These are phyloP conservation scores for Rhodofomes roseus DNA, from an alignment of 1,284 basidiomycete species.

Conservation along the genomic window DNA sequence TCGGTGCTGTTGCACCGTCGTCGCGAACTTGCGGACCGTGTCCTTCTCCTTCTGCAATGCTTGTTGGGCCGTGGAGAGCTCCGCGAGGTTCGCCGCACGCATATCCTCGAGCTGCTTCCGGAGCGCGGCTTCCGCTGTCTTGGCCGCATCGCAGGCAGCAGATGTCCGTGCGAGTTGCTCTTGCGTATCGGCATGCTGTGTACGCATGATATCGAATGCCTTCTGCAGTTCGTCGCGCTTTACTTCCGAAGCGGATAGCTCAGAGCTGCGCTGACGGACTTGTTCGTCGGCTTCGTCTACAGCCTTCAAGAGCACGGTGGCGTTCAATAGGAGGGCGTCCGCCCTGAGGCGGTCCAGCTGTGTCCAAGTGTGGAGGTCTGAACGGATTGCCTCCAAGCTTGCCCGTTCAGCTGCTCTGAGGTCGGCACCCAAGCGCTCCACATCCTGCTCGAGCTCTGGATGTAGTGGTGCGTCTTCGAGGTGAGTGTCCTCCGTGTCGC, in stretches of 20 bases:
- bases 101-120: slow-evolving; percentile 24
- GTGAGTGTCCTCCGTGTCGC: slow-evolving; percentile 9
- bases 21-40: slow-evolving; percentile 40
- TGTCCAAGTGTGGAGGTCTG: slow-evolving; percentile 12
- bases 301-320: slow-evolving; percentile 16
- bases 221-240: slow-evolving; percentile 36
- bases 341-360: slow-evolving; percentile 9
- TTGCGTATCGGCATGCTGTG: slow-evolving; percentile 31
- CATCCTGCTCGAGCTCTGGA: slow-evolving; percentile 3
- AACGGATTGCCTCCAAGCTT: neutral
- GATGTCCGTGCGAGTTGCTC: slow-evolving; percentile 25
- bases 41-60: slow-evolving; percentile 48
- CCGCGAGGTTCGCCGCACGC: slow-evolving; percentile 19
- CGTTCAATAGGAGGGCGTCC: slow-evolving; percentile 17
- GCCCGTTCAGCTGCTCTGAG: neutral
- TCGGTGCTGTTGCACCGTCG: slow-evolving; percentile 48
- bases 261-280: slow-evolving; percentile 32
- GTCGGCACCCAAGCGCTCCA: slow-evolving; percentile 5
- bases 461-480: neutral
- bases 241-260: slow-evolving; percentile 35
- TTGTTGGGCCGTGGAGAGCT: slow-evolving; percentile 25
- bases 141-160: slow-evolving; percentile 25
- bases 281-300: slow-evolving; percentile 15
- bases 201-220: slow-evolving; percentile 36
- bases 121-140: slow-evolving; percentile 17